These are phyloP conservation scores for Tolypocladium nubicola DNA, from an alignment of 2,329 filamentous ascomycete species.

Conservation along the genomic window DNA sequence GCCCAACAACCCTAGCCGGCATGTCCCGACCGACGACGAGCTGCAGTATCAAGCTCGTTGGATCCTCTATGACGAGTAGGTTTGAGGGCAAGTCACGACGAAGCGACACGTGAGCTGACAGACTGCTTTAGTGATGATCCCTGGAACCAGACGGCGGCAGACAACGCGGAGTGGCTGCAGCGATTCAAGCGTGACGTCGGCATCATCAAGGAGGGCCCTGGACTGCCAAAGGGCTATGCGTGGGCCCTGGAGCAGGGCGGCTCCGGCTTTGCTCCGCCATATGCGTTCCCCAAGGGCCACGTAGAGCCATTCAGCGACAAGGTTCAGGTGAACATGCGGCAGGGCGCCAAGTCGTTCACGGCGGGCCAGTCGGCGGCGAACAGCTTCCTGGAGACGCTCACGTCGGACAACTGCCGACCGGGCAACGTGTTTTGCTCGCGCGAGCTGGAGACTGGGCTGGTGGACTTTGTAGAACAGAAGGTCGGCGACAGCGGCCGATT, in stretches of 20 bases:
- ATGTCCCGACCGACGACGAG: conserved; percentile 50
- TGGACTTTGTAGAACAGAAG: conserved; percentile 33
- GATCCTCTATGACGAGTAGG: conserved; percentile 52
- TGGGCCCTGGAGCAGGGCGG: conserved; percentile 42
- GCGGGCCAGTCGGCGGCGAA: conserved; percentile 34
- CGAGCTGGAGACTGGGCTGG: conserved; percentile 45
- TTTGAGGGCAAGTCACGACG: conserved; percentile 3
- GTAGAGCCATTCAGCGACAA: conserved; percentile 23
- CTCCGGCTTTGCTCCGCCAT: conserved; percentile 45
- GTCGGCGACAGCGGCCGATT: conserved; percentile 26
- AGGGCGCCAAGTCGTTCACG: conserved; percentile 29
- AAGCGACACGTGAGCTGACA: not conserved
- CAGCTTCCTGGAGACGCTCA: conserved; percentile 35
- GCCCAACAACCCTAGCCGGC: conserved; percentile 47
- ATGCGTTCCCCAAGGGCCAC: conserved; percentile 32
- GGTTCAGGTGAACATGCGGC: conserved; percentile 21
- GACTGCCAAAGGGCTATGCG: conserved; percentile 27
- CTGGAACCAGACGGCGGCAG: conserved; percentile 54
- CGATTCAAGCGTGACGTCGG: conserved; percentile 50
- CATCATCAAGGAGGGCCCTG: conserved; percentile 41
- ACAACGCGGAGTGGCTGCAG: conserved; percentile 53
- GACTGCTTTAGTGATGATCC: conserved; percentile 40
- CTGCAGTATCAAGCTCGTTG: conserved; percentile 54
- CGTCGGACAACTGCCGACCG: conserved; percentile 32
- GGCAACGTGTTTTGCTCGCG: conserved; percentile 46